Percentiles rank a stretch among this genome's conserved stretches.
phyloP scores from a whole-genome alignment of 139 green algal genomes.

The Auxenochlorella protothecoides region DNA sequence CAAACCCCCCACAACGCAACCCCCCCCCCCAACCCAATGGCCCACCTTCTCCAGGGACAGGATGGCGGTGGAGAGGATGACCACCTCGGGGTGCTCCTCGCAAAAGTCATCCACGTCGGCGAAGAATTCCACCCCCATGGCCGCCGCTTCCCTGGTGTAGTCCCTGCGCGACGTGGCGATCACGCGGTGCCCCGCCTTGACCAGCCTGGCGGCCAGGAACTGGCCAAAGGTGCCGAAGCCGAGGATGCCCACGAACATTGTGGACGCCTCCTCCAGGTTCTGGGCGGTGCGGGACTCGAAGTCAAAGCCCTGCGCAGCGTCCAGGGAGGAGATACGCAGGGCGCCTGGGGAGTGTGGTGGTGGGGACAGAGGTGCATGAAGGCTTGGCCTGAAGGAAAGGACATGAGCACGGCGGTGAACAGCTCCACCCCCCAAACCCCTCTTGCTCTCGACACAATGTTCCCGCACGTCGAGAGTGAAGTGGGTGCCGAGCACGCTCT shows the following conservation, averaged over 20 bases:
- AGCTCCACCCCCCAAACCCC: too few relatives aligned
- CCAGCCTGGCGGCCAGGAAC: constrained; percentile 84
- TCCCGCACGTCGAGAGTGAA: too few relatives aligned
- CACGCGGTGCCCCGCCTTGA: constrained; percentile 72
- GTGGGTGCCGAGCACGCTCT: too few relatives aligned
- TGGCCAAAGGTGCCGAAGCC: constrained; percentile 98
- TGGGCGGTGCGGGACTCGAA: too few relatives aligned
- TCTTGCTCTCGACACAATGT: too few relatives aligned
- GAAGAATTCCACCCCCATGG: constrained; percentile 83
- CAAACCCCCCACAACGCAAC: neutral
- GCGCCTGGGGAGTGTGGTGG: too few relatives aligned
- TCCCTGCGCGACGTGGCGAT: constrained; percentile 69
- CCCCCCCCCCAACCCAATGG: too few relatives aligned
- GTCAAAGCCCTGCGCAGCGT: too few relatives aligned
- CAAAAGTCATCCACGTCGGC: constrained; percentile 86
- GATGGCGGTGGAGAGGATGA: constrained; percentile 86
- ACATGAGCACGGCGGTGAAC: too few relatives aligned
- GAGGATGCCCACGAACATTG: constrained; percentile 85
- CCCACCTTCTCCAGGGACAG: constrained; percentile 64
- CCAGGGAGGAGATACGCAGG: too few relatives aligned
- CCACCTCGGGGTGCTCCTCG: constrained; percentile 94
- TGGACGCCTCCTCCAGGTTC: neutral
- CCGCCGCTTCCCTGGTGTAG: constrained; percentile 57
- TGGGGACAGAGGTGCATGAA: too few relatives aligned
- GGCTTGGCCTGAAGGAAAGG: too few relatives aligned